These are phyloP conservation scores for Myxozyma lipomycoides DNA, from an alignment of 805 yeast species.

Conservation along the genomic window DNA sequence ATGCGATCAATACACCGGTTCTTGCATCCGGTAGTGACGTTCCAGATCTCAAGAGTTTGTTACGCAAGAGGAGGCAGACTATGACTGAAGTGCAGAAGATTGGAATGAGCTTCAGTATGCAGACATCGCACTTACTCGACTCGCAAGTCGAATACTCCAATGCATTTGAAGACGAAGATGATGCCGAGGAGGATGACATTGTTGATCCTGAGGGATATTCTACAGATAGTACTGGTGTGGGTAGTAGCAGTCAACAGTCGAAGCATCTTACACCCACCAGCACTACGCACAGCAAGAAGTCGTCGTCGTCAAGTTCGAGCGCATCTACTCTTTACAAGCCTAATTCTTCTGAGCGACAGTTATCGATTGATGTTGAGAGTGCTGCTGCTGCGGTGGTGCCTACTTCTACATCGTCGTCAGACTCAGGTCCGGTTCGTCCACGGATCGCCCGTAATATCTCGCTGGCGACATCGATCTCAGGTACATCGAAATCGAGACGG, in stretches of 20 bases:
- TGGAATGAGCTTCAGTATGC: conserved; percentile 78
- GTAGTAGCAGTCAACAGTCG: conserved; percentile 18
- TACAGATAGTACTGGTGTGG: conserved; percentile 25
- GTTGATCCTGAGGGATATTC: conserved; percentile 20
- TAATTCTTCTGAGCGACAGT: conserved; percentile 6
- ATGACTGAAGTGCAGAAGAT: conserved; percentile 65
- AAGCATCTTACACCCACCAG: conserved; percentile 11
- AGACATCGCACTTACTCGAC: conserved; percentile 50
- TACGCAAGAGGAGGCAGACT: conserved; percentile 35
- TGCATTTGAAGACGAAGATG: conserved; percentile 30
- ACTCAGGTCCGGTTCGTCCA: conserved; percentile 5
- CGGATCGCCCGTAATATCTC: conserved; percentile 17
- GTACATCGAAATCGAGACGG: conserved; percentile 15
- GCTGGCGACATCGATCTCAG: conserved; percentile 15
- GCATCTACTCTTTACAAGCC: conserved; percentile 18
- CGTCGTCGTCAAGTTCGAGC: conserved; percentile 9
- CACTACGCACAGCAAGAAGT: conserved; percentile 11
- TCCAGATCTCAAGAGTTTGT: conserved; percentile 16
- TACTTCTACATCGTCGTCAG: background rate
- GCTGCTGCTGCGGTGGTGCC: conserved; percentile 2
- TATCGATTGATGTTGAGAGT: conserved; percentile 15
- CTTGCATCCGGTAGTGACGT: conserved; percentile 9
- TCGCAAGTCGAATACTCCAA: conserved; percentile 32
- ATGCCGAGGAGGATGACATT: conserved; percentile 30
- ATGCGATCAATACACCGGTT: conserved; percentile 4